Evolutionary conservation across 257 asterid species (phyloP), one percentile per base, ranked within the genome.

Genomic region (Fraxinus quadrangulata): DNA sequence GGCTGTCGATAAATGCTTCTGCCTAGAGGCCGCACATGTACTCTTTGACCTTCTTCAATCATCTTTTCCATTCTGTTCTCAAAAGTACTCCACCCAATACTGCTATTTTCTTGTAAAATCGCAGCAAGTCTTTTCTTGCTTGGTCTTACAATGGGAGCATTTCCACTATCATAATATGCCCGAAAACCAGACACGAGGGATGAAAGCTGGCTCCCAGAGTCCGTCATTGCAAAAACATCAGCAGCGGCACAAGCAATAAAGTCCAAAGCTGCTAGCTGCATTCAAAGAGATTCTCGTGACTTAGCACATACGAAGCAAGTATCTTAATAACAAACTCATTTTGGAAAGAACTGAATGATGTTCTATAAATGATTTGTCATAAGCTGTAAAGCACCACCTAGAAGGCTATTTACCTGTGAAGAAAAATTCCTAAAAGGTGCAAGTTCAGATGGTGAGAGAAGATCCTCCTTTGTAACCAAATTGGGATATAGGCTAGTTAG

Each of bases 251-350:
- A 92, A 2, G 88, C 96, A 0, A 96, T 93, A 40, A 92, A 93
- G 88, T 93, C 99, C 76, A 93, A 75, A 28, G 99, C 99, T 75
- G 99, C 98, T 75, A 96, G 96, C 99, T 92, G 92, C 89, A 87
- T 77, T 45, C 40, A 3, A 13, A 21, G 42, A 71, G 61, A 56
- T 39, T 70, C 12, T 51, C 14, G 8, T 49, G 26, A 59, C 47
- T 10, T 13, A 74, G 69, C 28, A 72, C 2, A 7, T 26, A 45
- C 14, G 17, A 72, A 3, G 6, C 14, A 1, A 14, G 40, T 34
- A 69, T 36, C 54, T 70, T 36, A 24, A n/a, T 16, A 54, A 19
- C 11, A 6, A 19, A 16, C 19, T 13, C 61, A 3, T 21, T 49
- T 49, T 13, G 1, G 21, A 14, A 49, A 14, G 8, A 21, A 49